Evolutionary conservation across 2,329 filamentous ascomycete genomes (phyloP).

Genomic region (Sphaerulina musiva): DNA sequence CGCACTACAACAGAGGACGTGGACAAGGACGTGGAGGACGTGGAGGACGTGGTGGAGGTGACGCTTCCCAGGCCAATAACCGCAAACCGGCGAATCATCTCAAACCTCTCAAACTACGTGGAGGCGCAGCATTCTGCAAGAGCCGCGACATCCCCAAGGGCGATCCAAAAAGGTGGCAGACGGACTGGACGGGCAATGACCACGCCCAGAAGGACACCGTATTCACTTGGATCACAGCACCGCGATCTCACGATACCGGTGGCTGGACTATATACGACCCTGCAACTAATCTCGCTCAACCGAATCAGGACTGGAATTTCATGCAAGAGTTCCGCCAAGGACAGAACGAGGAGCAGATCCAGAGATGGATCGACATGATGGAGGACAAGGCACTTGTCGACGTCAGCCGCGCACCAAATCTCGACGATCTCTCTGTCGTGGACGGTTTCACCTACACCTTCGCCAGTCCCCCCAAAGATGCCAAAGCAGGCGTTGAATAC

Average conservation of each 20-base stretch:
- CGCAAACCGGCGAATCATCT: background rate
- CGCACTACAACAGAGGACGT: background rate
- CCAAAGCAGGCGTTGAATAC: slow-evolving; percentile 1
- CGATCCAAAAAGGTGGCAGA: slow-evolving; percentile 19
- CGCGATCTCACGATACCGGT: background rate
- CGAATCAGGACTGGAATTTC: slow-evolving; percentile 37
- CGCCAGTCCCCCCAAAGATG: slow-evolving; percentile 5
- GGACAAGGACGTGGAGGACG: background rate
- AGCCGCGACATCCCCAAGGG: slow-evolving; percentile 15
- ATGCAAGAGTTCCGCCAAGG: slow-evolving; percentile 27
- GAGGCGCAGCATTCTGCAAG: slow-evolving; percentile 5
- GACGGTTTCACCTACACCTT: slow-evolving; percentile 19
- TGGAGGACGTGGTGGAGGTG: slow-evolving; percentile 2
- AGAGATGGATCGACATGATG: slow-evolving; percentile 24
- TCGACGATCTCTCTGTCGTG: slow-evolving; percentile 11
- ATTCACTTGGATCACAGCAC: too few relatives aligned
- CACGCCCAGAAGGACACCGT: background rate
- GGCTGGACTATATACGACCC: slow-evolving; percentile 32
- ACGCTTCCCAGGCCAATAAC: background rate
- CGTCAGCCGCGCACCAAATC: slow-evolving; percentile 1
- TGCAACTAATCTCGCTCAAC: slow-evolving; percentile 7
- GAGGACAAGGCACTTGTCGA: slow-evolving; percentile 4
- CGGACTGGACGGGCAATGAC: slow-evolving; percentile 11
- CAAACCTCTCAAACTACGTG: slow-evolving; percentile 9
- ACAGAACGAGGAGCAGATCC: slow-evolving; percentile 25